These are phyloP conservation scores for Xylariaceae sp. DNA, from an alignment of 2,329 filamentous ascomycete genomes.

Conservation along the genomic window DNA sequence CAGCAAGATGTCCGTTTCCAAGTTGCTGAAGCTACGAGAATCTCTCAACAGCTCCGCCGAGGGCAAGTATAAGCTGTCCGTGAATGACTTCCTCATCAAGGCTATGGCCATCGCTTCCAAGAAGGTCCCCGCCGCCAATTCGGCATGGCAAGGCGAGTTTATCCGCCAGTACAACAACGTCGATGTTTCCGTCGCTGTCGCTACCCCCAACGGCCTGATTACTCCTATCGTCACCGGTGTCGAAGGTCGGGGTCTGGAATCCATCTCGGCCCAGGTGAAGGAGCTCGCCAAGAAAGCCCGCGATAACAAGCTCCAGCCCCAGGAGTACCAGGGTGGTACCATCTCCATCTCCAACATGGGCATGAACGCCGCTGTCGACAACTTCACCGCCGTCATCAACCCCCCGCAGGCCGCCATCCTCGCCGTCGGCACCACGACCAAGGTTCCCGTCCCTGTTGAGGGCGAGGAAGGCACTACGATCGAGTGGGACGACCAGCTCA, in stretches of 20 bases:
- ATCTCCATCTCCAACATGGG: conserved; percentile 99
- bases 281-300: conserved; percentile 95
- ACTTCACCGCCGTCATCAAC: conserved; percentile 99
- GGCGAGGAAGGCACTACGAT: conserved; percentile 79
- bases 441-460: conserved; percentile 88
- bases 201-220: conserved; percentile 91
- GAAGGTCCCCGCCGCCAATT: conserved; percentile 96
- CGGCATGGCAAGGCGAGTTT: conserved; percentile 85
- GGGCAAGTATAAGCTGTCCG: conserved; percentile 98
- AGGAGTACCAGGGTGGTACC: conserved; percentile 98
- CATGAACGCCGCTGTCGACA: conserved; percentile 95
- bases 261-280: conserved; percentile 89
- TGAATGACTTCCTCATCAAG: conserved; percentile 99
- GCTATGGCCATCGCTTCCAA: conserved; percentile 84
- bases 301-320: conserved; percentile 98
- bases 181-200: conserved; percentile 93
- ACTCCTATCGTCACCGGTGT: conserved; percentile 95
- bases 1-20: conserved; percentile 85
- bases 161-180: conserved; percentile 94
- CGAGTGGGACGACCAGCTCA: conserved; percentile 97
- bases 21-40: conserved; percentile 94
- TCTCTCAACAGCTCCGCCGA: conserved; percentile 87
- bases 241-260: conserved; percentile 81
- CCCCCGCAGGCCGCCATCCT: conserved; percentile 95
- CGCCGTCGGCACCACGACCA: conserved; percentile 90